These are phyloP conservation scores for Collybia sordida DNA, from an alignment of 768 basidiomycete species.

Conservation along the genomic window DNA sequence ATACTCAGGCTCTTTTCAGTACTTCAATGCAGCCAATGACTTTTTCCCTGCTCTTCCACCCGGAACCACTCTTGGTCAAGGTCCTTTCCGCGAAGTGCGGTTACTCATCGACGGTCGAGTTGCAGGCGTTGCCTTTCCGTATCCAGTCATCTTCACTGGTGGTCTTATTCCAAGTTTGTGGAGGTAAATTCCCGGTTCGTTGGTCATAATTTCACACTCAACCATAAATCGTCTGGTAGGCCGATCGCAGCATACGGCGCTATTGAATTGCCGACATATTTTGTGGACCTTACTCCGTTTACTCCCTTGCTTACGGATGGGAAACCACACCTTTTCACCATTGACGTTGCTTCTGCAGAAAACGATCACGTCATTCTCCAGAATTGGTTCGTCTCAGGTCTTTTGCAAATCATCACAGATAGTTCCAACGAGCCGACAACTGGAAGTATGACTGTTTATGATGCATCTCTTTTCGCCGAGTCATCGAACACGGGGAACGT, in stretches of 20 bases:
- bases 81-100: slow-evolving; percentile 50
- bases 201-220: neutral
- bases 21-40: slow-evolving; percentile 63
- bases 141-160: slow-evolving; percentile 71
- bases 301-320: slow-evolving; percentile 68
- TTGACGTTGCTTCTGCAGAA: slow-evolving; percentile 76
- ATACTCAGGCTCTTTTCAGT: slow-evolving; percentile 36
- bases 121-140: slow-evolving; percentile 49
- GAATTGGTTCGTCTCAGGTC: slow-evolving; percentile 80
- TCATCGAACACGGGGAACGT: slow-evolving; percentile 46
- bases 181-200: slow-evolving; percentile 39
- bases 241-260: slow-evolving; percentile 79
- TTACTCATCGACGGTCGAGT: slow-evolving; percentile 45
- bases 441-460: slow-evolving; percentile 61
- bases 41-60: slow-evolving; percentile 56
- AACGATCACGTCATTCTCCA: slow-evolving; percentile 59
- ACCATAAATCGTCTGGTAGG: slow-evolving; percentile 25
- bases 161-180: slow-evolving; percentile 70
- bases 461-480: slow-evolving; percentile 55
- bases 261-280: slow-evolving; percentile 75
- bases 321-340: slow-evolving; percentile 64
- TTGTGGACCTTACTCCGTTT: slow-evolving; percentile 77
- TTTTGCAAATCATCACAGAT: slow-evolving; percentile 68
- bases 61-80: slow-evolving; percentile 40
- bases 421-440: slow-evolving; percentile 61